phyloP scores from a whole-genome alignment of 148 eudicot genomes.

The Rhododendron henanense region DNA sequence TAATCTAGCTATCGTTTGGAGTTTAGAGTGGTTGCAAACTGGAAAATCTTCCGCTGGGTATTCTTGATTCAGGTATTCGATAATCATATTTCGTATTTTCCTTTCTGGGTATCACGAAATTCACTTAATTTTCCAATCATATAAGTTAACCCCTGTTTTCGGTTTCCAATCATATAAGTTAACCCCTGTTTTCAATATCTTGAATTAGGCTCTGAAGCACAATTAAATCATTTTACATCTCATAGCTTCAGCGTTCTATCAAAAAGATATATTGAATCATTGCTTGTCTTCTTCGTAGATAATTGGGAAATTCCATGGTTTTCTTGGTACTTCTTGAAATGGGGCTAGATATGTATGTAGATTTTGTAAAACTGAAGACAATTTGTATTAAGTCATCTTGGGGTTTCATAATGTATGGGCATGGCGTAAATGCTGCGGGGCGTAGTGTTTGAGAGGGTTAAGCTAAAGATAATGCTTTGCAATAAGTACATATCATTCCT shows the following conservation, averaged over 20 bases:
- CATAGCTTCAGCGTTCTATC: neutral
- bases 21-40: conserved; percentile 8
- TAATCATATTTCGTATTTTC: neutral
- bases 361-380: neutral
- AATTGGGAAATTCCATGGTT: neutral
- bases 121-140: neutral
- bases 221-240: neutral
- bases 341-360: neutral
- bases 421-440: conserved; percentile 4
- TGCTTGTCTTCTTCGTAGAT: neutral
- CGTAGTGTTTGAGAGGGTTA: conserved; percentile 1
- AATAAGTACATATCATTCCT: too few relatives aligned
- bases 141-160: neutral
- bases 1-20: conserved; percentile 10
- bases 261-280: neutral
- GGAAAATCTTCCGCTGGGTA: conserved; percentile 16
- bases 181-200: too few relatives aligned
- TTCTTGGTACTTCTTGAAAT: conserved; percentile 9
- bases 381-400: neutral
- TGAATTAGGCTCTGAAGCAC: neutral
- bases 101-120: conserved; percentile 2
- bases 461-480: neutral
- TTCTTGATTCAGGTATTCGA: neutral
- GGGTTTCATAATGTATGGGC: neutral
- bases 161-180: neutral